These are phyloP conservation scores for Beverwykella pulmonaria DNA, from an alignment of 495 filamentous ascomycete species.

Conservation along the genomic window DNA sequence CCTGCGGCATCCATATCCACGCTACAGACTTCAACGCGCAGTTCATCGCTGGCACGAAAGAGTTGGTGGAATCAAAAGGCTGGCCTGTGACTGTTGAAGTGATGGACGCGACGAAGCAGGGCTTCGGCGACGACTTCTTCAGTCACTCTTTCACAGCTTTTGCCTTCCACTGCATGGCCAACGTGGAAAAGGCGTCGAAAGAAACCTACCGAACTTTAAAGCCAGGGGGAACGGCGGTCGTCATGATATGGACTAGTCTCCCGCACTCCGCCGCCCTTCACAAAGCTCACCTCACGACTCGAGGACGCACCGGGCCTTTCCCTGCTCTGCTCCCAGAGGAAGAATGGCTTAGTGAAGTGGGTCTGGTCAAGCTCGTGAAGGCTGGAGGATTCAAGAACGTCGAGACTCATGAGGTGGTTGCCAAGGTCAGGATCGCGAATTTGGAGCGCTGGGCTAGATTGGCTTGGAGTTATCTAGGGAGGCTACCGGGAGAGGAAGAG, in stretches of 20 bases:
- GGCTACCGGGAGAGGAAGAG: background rate
- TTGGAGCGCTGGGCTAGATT: constrained; percentile 15
- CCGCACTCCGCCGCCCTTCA: constrained; percentile 28
- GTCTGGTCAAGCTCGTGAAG: background rate
- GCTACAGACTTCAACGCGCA: constrained; percentile 36
- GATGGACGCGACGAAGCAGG: constrained; percentile 3
- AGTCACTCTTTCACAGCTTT: constrained; percentile 33
- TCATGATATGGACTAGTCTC: constrained; percentile 28
- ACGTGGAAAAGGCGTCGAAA: constrained; percentile 8
- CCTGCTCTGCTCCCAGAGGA: constrained; percentile 8
- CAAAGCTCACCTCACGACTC: constrained; percentile 25
- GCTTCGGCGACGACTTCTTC: constrained; percentile 32
- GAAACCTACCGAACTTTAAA: constrained; percentile 39
- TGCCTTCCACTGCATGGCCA: constrained; percentile 12
- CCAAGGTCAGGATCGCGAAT: background rate
- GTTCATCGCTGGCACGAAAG: constrained; percentile 1
- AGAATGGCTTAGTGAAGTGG: background rate
- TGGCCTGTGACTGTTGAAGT: constrained; percentile 15
- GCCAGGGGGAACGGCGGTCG: constrained; percentile 34
- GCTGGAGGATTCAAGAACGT: constrained; percentile 5
- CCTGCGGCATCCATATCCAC: constrained; percentile 26
- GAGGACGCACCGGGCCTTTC: constrained; percentile 19
- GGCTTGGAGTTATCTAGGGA: constrained; percentile 20
- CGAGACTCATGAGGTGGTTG: background rate
- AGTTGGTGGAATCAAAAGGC: constrained; percentile 1